Percentiles rank a stretch among this genome's conserved stretches.
Evolutionary conservation across 2,329 filamentous ascomycete genomes (phyloP).

Genomic region (Pseudopyricularia cyperi): DNA sequence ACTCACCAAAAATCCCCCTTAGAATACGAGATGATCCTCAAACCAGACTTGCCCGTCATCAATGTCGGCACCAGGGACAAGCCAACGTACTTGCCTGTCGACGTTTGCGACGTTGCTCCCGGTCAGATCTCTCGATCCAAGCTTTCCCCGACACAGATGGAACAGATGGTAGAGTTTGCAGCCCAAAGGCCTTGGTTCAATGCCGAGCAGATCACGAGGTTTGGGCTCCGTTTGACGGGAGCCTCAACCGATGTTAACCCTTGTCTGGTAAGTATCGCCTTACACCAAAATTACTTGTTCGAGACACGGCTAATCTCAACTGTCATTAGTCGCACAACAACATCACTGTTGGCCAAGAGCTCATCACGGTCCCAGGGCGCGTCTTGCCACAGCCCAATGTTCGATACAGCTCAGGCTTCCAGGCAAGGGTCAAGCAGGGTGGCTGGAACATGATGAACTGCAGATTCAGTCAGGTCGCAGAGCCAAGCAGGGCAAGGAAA

Average conservation of each 20-base stretch:
- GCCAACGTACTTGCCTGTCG: constrained; percentile 53
- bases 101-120: constrained; percentile 48
- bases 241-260: constrained; percentile 25
- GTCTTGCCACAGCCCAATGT: constrained; percentile 50
- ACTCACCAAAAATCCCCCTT: not conserved
- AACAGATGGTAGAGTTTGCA: constrained; percentile 59
- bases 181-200: constrained; percentile 55
- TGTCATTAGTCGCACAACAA: not conserved
- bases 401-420: constrained; percentile 31
- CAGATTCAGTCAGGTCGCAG: constrained; percentile 11
- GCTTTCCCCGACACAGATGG: constrained; percentile 47
- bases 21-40: constrained; percentile 17
- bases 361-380: constrained; percentile 63
- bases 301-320: not conserved
- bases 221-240: constrained; percentile 43
- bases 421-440: constrained; percentile 29
- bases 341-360: constrained; percentile 19
- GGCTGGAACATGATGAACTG: constrained; percentile 56
- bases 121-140: constrained; percentile 52
- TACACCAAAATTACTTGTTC: constrained; percentile 6
- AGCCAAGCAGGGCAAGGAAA: not conserved
- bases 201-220: constrained; percentile 47
- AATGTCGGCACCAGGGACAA: constrained; percentile 48
- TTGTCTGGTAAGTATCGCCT: not conserved
- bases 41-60: constrained; percentile 41